Percentiles rank a stretch among this genome's conserved stretches.
These are phyloP conservation scores for Candida coquimbonensis DNA, from an alignment of 805 yeast genomes.

Conservation along the genomic window DNA sequence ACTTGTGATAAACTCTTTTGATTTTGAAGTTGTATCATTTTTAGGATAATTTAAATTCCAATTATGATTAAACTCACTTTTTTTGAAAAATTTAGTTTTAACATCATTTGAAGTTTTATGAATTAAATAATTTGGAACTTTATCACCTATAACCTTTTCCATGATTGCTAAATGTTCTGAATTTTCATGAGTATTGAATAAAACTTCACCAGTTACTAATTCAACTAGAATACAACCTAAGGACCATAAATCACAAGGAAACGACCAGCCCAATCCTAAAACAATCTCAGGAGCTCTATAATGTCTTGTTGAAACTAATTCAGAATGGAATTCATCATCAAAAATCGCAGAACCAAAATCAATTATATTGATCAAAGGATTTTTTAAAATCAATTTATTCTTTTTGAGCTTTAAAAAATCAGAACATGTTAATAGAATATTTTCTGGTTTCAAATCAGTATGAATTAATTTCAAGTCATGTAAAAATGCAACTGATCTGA, in stretches of 20 bases:
- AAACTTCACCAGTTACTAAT: conserved; percentile 86
- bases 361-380: conserved; percentile 81
- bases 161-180: conserved; percentile 92
- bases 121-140: conserved; percentile 33
- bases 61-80: conserved; percentile 2
- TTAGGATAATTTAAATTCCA: conserved; percentile 32
- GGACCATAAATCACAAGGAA: conserved; percentile 96
- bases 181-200: conserved; percentile 92
- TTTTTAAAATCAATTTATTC: conserved; percentile 43
- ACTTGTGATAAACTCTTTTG: conserved; percentile 30
- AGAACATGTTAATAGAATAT: conserved; percentile 43
- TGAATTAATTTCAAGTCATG: conserved; percentile 89
- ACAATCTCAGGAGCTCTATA: conserved; percentile 97
- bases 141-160: conserved; percentile 65
- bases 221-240: conserved; percentile 91
- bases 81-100: conserved; percentile 9
- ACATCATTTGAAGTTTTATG: conserved; percentile 17
- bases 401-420: conserved; percentile 18
- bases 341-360: conserved; percentile 98
- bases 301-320: conserved; percentile 90
- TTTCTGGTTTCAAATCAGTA: conserved; percentile 96
- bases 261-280: conserved; percentile 93
- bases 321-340: conserved; percentile 87
- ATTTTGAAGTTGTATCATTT: conserved; percentile 31
- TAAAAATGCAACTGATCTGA: conserved; percentile 78